Conservation (phyloP, 257 asterid species). For the Ehretia macrophylla region DNA sequence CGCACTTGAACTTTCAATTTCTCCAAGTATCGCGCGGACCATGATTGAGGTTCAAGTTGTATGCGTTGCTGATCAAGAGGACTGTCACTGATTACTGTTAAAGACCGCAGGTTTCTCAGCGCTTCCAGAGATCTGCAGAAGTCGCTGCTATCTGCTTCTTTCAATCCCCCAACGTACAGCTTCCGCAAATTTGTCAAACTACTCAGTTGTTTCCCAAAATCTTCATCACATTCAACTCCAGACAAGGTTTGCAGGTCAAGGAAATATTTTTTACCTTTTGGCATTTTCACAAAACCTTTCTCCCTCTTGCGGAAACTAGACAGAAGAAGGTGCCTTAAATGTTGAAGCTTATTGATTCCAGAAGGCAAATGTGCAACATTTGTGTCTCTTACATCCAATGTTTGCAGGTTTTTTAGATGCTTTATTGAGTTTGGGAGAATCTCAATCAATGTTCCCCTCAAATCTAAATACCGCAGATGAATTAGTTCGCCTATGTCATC, state of each 20-base stretch:
- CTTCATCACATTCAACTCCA: conserved; percentile 20
- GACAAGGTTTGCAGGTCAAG: conserved; percentile 14
- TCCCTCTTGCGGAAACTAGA: conserved; percentile 18
- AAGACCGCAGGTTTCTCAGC: conserved; percentile 16
- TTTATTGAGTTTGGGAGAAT: conserved; percentile 30
- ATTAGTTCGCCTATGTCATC: conserved; percentile 19
- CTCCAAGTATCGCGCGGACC: conserved; percentile 5
- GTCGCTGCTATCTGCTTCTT: conserved; percentile 11
- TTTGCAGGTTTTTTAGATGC: conserved; percentile 18
- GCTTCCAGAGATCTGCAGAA: conserved; percentile 21
- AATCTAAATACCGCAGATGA: conserved; percentile 34
- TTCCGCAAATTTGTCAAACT: conserved; percentile 10
- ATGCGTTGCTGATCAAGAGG: conserved; percentile 10
- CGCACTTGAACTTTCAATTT: conserved; percentile 15
- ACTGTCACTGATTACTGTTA: conserved; percentile 21
- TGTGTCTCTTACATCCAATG: conserved; percentile 20
- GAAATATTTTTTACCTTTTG: conserved; percentile 13
- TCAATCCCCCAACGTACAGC: conserved; percentile 13
- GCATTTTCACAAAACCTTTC: conserved; percentile 16
- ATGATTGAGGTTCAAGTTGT: conserved; percentile 12
- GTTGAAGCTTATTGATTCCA: conserved; percentile 20
- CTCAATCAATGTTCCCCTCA: conserved; percentile 31
- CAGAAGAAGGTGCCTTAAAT: conserved; percentile 21
- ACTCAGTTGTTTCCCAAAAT: conserved; percentile 4
- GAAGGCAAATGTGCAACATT: conserved; percentile 11